Conservation (phyloP, 805 yeast genomes). For the Spencermartinsiella europaea region DNA sequence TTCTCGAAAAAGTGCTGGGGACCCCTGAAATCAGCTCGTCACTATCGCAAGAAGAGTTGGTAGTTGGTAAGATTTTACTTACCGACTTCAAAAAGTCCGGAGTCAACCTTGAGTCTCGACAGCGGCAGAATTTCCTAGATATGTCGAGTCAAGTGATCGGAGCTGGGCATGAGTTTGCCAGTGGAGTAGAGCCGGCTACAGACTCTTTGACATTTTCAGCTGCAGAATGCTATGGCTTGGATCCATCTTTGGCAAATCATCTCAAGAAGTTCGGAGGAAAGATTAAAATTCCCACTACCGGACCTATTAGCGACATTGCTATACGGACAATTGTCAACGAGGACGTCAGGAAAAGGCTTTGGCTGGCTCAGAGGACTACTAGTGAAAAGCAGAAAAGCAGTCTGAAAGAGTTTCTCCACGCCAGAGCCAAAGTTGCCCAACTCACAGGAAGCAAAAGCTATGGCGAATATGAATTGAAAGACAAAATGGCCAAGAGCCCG, state of each 20-base stretch:
- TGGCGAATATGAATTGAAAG: constrained; percentile 76
- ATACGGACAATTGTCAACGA: constrained; percentile 54
- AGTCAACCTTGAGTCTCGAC: constrained; percentile 61
- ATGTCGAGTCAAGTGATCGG: constrained; percentile 76
- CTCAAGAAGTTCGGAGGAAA: constrained; percentile 34
- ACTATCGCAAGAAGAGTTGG: constrained; percentile 67
- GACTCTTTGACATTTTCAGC: constrained; percentile 20
- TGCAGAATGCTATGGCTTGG: constrained; percentile 30
- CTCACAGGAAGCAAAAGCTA: constrained; percentile 66
- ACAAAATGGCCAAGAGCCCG: constrained; percentile 85
- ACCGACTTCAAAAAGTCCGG: constrained; percentile 91
- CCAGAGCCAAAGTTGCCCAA: constrained; percentile 65
- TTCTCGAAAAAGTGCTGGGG: constrained; percentile 51
- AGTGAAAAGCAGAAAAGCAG: constrained; percentile 55
- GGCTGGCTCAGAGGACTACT: constrained; percentile 70
- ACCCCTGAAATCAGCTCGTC: constrained; percentile 33
- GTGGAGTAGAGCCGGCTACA: constrained; percentile 36
- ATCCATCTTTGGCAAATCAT: constrained; percentile 26
- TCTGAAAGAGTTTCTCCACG: constrained; percentile 54
- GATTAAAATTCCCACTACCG: constrained; percentile 53
- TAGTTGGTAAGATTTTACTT: constrained; percentile 73
- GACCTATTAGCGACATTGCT: constrained; percentile 60
- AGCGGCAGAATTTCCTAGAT: constrained; percentile 65
- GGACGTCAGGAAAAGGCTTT: constrained; percentile 56
- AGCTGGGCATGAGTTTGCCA: constrained; percentile 71